Evolutionary conservation across 805 yeast species (phyloP), one percentile per base, ranked within the genome.

Genomic region (Cyberlindnera mycetangii): DNA sequence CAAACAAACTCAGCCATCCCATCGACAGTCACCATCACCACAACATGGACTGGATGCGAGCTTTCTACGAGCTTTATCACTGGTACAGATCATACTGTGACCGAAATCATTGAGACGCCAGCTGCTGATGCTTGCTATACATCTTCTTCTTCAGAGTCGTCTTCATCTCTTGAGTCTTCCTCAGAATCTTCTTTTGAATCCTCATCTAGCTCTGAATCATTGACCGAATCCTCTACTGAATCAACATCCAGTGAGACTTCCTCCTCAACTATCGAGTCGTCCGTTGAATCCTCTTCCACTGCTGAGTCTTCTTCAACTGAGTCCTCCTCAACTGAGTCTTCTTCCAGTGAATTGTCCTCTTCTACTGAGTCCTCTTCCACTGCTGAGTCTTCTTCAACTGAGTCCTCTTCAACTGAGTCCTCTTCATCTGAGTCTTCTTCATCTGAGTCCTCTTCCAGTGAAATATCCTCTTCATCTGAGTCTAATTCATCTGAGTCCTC

Each of bases 91-190:
- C 15, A 21, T 20, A 34, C 34, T 5, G 30, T 47, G 21, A 44
- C 51, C 20, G 49, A 47, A 37, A 39, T 47, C 15, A 19, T 47
- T 31, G 36, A 43, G 17, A 28, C 20, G 3, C 49, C 49, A 17
- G 31, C 20, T n/a, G 1, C 35, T 9, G 27, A 21, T 11, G 37
- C 37, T 10, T 25, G 28, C 14, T 5, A 11, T 10, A 10, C 28
- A 25, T 10, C 28, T 4, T 11, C 28, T 25, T 5, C 7, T 5
- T 11, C 28, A 5, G 25, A 22, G 7, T 10, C 25, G 7, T 7
- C 25, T 7, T 10, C 25, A 22, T 10, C 10, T 7, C 25, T 22
- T 22, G 34, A 31, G 7, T 11, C 19, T 31, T 15, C 34, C 19
- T 31, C 34, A 7, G 12, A n/a, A 14, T 11, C 36, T 16, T 18